Base-by-base conservation (phyloP, 73 alveolate genomes). In the Diophrys appendiculata region DNA sequence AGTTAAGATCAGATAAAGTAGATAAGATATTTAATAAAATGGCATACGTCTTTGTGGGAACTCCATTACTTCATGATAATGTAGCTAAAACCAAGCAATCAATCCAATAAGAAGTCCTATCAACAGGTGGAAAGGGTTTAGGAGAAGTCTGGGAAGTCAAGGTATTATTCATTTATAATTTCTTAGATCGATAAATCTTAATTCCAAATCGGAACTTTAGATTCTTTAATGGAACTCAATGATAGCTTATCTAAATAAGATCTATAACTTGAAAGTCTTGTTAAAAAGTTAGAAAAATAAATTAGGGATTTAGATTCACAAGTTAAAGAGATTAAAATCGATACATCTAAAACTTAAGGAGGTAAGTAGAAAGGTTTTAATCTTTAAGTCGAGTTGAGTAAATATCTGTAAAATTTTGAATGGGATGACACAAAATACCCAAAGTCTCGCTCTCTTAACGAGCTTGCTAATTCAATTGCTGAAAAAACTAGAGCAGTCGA, bases 401-500 rank as follows among this genome's bases (percentile, higher is more conserved):
- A 72, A 5, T 87, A 87, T 67, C 33, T 87, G 31, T 24, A 84
- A 68, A 32, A 72, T 23, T 87, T 87, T 79, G 29, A 43, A 13
- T 87, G 94, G 94, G 83, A 87, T 24, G 81, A 78, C 52, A 26
- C 69, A 29, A 87, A 82, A 60, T 87, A 31, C 90, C 88, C 89
- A 43, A 72, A 76, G 27, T 33, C 78, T 73, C 26, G 33, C 27
- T 28, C 56, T 74, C 69, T 2, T 69, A 29, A 43, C 18, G 60
- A 43, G n/a, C 18, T 43, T 11, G 60, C 60, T 11, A 43, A 5
- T 18, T 18, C 18, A 43, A 43, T 43, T 18, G 18, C 5, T 43
- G 60, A 43, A 73, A 80, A 80, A 53, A 65, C 83, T 75, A 60
- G 72, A 34, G 31, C 26, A 27, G 54, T 81, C 23, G 94, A 87